Evolutionary conservation across 139 green algal genomes (phyloP).

Genomic region (Pseudopediastrum boryanum): DNA sequence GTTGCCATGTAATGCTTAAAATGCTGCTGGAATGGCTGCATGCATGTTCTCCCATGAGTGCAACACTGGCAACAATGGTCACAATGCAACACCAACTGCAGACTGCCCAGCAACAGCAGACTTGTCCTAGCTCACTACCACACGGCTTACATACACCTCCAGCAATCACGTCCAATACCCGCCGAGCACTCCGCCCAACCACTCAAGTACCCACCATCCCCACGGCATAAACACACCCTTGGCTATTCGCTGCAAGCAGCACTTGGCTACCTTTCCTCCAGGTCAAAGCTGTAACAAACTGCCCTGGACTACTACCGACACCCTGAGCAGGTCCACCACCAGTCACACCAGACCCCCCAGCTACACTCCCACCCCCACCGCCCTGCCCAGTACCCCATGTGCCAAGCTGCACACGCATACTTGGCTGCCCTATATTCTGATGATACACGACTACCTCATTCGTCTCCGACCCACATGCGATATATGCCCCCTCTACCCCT

Average conservation of each 20-base stretch:
- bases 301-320: too few relatives aligned
- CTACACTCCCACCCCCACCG: neutral
- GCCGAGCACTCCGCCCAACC: neutral
- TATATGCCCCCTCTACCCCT: constrained; percentile 68
- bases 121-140: too few relatives aligned
- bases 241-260: constrained; percentile 56
- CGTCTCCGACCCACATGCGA: constrained; percentile 88
- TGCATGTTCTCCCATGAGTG: too few relatives aligned
- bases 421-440: constrained; percentile 25
- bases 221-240: constrained; percentile 45
- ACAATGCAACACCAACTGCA: too few relatives aligned
- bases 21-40: too few relatives aligned
- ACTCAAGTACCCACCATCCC: constrained; percentile 21
- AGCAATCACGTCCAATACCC: neutral
- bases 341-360: neutral
- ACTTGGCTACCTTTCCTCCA: constrained; percentile 43
- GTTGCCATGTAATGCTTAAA: too few relatives aligned
- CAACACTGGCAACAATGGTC: too few relatives aligned
- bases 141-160: too few relatives aligned
- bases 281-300: constrained; percentile 54
- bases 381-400: neutral
- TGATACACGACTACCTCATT: constrained; percentile 58
- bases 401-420: constrained; percentile 19
- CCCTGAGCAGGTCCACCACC: constrained; percentile 7
- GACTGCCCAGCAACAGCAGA: too few relatives aligned